phyloP scores from a whole-genome alignment of 306 rosid species.

The Potentilla sterilis region DNA sequence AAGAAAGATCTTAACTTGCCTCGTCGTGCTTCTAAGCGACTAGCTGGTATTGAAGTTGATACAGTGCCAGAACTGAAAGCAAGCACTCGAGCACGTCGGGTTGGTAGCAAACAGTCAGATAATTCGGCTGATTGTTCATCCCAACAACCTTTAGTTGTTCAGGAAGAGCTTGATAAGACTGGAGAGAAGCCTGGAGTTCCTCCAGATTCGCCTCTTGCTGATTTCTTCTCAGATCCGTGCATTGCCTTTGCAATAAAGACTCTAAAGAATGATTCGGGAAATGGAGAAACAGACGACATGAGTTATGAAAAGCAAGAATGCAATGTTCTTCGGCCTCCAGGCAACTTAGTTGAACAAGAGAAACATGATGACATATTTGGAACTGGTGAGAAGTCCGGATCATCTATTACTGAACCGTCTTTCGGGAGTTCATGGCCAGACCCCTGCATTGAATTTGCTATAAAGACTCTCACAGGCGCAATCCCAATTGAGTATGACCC shows the following conservation, averaged over 20 bases:
- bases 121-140: constrained; percentile 16
- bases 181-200: constrained; percentile 35
- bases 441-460: constrained; percentile 81
- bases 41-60: constrained; percentile 77
- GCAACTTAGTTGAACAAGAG: constrained; percentile 13
- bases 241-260: constrained; percentile 88
- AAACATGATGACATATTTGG: constrained; percentile 23
- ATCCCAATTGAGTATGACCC: constrained; percentile 52
- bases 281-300: constrained; percentile 12
- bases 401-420: constrained; percentile 35
- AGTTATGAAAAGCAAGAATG: constrained; percentile 14
- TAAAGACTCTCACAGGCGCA: constrained; percentile 63
- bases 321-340: constrained; percentile 24
- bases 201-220: constrained; percentile 46
- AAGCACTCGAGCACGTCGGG: constrained; percentile 36
- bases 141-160: constrained; percentile 3
- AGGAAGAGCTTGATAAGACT: constrained; percentile 26
- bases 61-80: constrained; percentile 51
- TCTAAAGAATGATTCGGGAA: constrained; percentile 38
- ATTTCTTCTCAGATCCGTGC: constrained; percentile 78
- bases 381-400: constrained; percentile 32
- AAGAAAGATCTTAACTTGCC: constrained; percentile 54
- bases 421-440: constrained; percentile 52
- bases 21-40: constrained; percentile 81
- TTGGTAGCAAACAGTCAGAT: constrained; percentile 34